Base-by-base conservation (phyloP, 1,139 yeast genomes). In the Candida sanyaensis region DNA sequence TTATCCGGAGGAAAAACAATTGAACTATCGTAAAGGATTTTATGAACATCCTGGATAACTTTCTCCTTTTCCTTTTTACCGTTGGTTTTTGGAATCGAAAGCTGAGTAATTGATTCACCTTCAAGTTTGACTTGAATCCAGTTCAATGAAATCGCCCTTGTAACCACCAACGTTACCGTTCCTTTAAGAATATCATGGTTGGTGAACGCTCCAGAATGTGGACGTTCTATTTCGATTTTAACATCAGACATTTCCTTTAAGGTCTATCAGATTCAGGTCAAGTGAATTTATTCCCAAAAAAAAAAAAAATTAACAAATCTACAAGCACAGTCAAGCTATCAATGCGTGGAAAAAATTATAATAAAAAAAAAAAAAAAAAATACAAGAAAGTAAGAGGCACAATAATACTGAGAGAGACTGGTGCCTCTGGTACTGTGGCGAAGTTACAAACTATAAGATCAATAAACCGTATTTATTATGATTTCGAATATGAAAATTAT, bases 1-100 rank as follows among this genome's bases (percentile, higher is more conserved):
- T 82, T 80, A 28, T 66, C 70, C 0, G 89, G 86, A 0, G 90
- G 89, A 55, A 84, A 84, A 26, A 84, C 84, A 1, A 81, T 73
- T 41, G 62, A 53, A 0, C 84, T 75, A 48, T 80, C 80, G 55
- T 83, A 83, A 38, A 84, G 66, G 12, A 84, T 71, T 54, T 78
- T 77, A 62, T 84, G 89, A 12, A 66, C 64, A 58, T 83, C 88
- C 34, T 55, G 62, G 1, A 73, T 50, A 2, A 60, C 37, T 42
- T 61, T 64, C 17, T 66, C 66, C 29, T 53, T 42, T 41, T 58
- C 59, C 52, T 51, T 45, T 46, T 43, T 58, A 12, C 37, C 46
- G 3, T 49, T 49, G 10, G 54, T 55, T 34, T 58, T 41, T 1
- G 73, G 72, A 9, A 73, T 58, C 9, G 46, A 52, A 13, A 80